These are phyloP conservation scores for Podospora fimiseda DNA, from an alignment of 495 filamentous ascomycete genomes.

Conservation along the genomic window DNA sequence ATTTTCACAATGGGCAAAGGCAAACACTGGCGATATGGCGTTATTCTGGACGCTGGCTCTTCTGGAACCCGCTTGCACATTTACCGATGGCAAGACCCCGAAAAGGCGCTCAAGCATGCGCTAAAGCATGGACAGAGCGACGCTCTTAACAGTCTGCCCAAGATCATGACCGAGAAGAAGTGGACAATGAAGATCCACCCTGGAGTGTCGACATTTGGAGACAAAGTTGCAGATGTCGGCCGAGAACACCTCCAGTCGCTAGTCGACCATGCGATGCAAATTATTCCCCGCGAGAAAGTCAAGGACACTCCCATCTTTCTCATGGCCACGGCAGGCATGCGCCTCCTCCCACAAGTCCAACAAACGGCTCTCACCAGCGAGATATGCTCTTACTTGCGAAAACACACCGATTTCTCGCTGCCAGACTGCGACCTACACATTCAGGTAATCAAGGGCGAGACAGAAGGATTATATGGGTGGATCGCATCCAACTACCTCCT, in stretches of 20 bases:
- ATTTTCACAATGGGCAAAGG: conserved; percentile 10
- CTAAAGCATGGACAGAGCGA: conserved; percentile 52
- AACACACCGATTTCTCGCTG: conserved; percentile 73
- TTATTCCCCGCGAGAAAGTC: conserved; percentile 72
- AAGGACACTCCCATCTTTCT: conserved; percentile 87
- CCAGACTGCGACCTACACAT: conserved; percentile 89
- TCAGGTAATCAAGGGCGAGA: conserved; percentile 94
- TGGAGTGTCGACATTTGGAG: conserved; percentile 84
- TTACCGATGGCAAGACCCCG: conserved; percentile 81
- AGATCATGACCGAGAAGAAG: conserved; percentile 71
- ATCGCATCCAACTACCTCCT: conserved; percentile 95
- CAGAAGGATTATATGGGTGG: conserved; percentile 98
- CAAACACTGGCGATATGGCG: conserved; percentile 44
- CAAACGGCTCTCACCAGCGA: conserved; percentile 64
- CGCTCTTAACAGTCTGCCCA: conserved; percentile 65
- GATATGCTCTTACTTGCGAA: conserved; percentile 76
- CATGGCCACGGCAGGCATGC: conserved; percentile 95
- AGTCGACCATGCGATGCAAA: conserved; percentile 73
- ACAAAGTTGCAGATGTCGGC: conserved; percentile 68
- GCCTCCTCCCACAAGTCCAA: conserved; percentile 69
- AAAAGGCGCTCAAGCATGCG: conserved; percentile 57
- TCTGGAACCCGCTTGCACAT: conserved; percentile 87
- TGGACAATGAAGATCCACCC: conserved; percentile 94
- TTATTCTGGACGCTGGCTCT: conserved; percentile 58
- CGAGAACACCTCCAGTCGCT: conserved; percentile 71